These are phyloP conservation scores for Telopea speciosissima DNA, from an alignment of 177 flowering plant species.

Conservation along the genomic window DNA sequence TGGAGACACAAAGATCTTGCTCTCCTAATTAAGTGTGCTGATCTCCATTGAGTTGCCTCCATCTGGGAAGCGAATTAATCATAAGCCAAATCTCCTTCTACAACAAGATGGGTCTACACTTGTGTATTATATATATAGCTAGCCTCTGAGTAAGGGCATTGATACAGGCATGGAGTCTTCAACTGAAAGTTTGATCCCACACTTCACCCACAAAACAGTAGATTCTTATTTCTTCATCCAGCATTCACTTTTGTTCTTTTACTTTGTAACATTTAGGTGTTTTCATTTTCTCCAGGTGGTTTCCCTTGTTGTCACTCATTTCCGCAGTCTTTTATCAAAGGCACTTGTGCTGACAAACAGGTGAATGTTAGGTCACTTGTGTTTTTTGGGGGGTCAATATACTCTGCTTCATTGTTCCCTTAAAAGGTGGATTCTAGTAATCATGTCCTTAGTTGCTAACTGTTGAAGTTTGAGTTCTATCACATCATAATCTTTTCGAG, in stretches of 20 bases:
- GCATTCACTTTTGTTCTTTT: not conserved
- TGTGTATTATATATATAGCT: no score
- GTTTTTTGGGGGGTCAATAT: not conserved
- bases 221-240: not conserved
- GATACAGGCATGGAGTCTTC: no score
- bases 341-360: conserved; percentile 87
- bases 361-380: conserved; percentile 22
- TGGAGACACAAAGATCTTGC: no score
- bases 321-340: conserved; percentile 73
- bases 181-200: not conserved
- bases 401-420: not conserved
- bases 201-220: not conserved
- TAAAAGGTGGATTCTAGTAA: not conserved
- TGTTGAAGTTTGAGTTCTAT: not conserved
- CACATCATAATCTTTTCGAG: no score
- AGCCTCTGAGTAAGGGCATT: no score
- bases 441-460: not conserved
- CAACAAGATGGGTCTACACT: no score
- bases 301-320: conserved; percentile 72
- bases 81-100: no score
- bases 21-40: no score
- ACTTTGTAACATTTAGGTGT: conserved; percentile 3
- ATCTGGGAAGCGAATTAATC: no score
- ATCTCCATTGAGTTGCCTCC: no score
- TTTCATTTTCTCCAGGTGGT: conserved; percentile 42